A percentile compares a stretch with the other conserved stretches of the same genome.
These are phyloP conservation scores for Colletotrichum magnum DNA, from an alignment of 2,329 filamentous ascomycete genomes.

Conservation along the genomic window DNA sequence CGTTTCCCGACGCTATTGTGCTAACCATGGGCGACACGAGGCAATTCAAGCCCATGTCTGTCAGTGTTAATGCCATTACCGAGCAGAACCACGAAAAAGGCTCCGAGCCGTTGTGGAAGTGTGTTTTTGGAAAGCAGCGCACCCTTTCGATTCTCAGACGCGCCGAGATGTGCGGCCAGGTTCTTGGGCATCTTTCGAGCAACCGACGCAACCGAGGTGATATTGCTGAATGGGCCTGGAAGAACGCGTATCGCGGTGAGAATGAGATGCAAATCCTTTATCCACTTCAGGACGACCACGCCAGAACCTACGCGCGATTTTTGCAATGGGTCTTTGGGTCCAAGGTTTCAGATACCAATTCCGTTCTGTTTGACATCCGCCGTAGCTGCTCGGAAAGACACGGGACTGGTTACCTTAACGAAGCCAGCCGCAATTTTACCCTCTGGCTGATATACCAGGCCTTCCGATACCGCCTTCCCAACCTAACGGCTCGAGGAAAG, in stretches of 20 bases:
- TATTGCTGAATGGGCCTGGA: slow-evolving; percentile 21
- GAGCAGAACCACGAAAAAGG: neutral
- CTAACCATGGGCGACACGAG: slow-evolving; percentile 22
- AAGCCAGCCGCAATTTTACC: neutral
- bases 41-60: slow-evolving; percentile 20
- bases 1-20: slow-evolving; percentile 7
- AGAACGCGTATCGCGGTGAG: slow-evolving; percentile 4
- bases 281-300: neutral
- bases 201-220: slow-evolving; percentile 26
- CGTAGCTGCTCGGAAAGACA: neutral
- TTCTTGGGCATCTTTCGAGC: slow-evolving; percentile 10
- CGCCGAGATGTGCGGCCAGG: slow-evolving; percentile 7
- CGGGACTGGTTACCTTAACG: slow-evolving; percentile 9
- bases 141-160: slow-evolving; percentile 18
- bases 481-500: neutral
- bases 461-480: slow-evolving; percentile 17
- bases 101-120: slow-evolving; percentile 2
- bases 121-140: slow-evolving; percentile 18
- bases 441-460: slow-evolving; percentile 14
- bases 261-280: slow-evolving; percentile 25
- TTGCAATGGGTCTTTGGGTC: slow-evolving; percentile 1
- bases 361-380: slow-evolving; percentile 10
- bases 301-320: slow-evolving; percentile 1
- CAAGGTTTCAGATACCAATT: neutral
- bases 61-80: neutral